Evolutionary conservation across 495 filamentous ascomycete species (phyloP).

Genomic region (Aspergillus bertholletiae): DNA sequence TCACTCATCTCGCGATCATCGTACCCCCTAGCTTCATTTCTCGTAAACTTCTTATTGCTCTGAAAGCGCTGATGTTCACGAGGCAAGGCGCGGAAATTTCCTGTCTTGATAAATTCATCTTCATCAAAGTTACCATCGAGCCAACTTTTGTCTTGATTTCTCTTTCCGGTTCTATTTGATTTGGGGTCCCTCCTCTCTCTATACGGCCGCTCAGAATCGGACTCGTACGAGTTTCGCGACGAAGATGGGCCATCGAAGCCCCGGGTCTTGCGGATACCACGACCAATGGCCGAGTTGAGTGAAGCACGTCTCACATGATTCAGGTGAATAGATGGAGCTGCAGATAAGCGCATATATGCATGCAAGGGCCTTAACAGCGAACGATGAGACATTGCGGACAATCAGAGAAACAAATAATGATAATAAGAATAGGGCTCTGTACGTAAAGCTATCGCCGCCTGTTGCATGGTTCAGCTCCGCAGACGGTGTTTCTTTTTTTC

Average conservation of each 20-base stretch:
- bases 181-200: neutral
- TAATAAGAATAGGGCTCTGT: neutral
- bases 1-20: slow-evolving; percentile 1
- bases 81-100: slow-evolving; percentile 28
- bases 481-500: neutral
- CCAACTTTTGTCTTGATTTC: neutral
- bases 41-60: neutral
- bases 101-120: slow-evolving; percentile 32
- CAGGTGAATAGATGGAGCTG: neutral
- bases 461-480: neutral
- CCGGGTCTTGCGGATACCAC: slow-evolving; percentile 45
- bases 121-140: slow-evolving; percentile 22
- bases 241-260: slow-evolving; percentile 4
- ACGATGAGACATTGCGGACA: slow-evolving; percentile 9
- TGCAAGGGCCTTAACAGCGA: slow-evolving; percentile 3
- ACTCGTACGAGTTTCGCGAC: neutral
- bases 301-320: slow-evolving; percentile 40
- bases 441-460: neutral
- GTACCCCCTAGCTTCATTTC: neutral
- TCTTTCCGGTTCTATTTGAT: neutral
- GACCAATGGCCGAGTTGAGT: slow-evolving; percentile 53
- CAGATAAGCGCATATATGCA: slow-evolving; percentile 1
- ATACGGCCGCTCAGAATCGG: neutral
- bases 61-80: slow-evolving; percentile 22
- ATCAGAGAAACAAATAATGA: neutral